Conservation (phyloP, 148 eudicot species). For the Fagopyrum homotropicum region DNA sequence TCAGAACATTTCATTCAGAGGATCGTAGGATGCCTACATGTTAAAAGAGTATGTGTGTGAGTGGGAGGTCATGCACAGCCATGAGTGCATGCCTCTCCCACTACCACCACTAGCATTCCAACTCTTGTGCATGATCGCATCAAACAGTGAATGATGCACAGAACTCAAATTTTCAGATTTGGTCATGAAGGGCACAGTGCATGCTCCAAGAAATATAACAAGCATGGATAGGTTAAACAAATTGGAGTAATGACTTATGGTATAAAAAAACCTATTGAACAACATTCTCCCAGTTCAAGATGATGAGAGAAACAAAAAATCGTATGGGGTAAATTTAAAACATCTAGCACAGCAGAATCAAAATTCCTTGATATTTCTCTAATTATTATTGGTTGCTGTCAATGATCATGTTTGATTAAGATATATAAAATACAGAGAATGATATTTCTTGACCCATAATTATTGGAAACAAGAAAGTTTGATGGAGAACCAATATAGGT, state of each 20-base stretch:
- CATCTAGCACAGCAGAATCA: background rate
- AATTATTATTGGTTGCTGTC: background rate
- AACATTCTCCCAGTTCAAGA: slow-evolving; percentile 1
- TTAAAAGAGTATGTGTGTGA: background rate
- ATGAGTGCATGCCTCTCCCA: background rate
- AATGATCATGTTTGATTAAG: background rate
- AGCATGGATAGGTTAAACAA: background rate
- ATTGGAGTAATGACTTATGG: background rate
- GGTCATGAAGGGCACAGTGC: background rate
- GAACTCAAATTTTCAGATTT: background rate
- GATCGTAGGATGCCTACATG: background rate
- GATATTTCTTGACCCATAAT: no score
- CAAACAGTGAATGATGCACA: background rate
- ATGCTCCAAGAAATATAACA: background rate
- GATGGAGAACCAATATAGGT: no score
- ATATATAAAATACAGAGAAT: no score
- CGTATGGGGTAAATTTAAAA: background rate
- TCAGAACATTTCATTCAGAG: background rate
- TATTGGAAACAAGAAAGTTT: no score
- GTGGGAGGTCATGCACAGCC: background rate
- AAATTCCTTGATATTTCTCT: background rate
- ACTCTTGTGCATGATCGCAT: background rate
- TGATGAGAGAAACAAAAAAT: background rate
- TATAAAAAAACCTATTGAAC: background rate
- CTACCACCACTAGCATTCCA: background rate